phyloP scores from a whole-genome alignment of 495 filamentous ascomycete genomes.

The Daldinia loculata region DNA sequence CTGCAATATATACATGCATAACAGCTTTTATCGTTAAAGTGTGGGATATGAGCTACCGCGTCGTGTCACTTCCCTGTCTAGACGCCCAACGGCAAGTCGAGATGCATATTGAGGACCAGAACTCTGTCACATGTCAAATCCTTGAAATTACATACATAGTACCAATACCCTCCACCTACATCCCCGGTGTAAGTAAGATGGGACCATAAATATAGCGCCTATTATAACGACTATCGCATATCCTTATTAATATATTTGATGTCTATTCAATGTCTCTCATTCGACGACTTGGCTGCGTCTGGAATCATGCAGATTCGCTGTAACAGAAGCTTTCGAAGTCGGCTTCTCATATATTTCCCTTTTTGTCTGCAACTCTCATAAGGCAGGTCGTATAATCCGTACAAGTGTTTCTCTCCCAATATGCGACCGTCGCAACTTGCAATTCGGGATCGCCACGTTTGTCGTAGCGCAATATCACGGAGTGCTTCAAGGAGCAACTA shows the following conservation, averaged over 20 bases:
- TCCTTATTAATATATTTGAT: constrained; percentile 25
- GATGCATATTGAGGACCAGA: background rate
- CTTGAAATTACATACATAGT: constrained; percentile 11
- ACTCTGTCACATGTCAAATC: constrained; percentile 36
- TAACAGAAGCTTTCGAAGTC: constrained; percentile 37
- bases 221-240: constrained; percentile 18
- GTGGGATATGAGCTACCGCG: background rate
- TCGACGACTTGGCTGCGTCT: constrained; percentile 25
- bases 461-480: constrained; percentile 32
- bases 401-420: background rate
- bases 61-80: background rate
- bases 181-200: constrained; percentile 23
- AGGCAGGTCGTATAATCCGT: constrained; percentile 34
- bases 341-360: constrained; percentile 39
- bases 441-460: constrained; percentile 29
- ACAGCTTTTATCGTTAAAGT: background rate
- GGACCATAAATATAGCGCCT: constrained; percentile 26
- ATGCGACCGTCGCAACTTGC: constrained; percentile 17
- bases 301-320: constrained; percentile 32
- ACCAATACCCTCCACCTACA: constrained; percentile 6
- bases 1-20: background rate
- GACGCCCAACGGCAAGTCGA: constrained; percentile 1
- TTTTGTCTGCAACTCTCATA: constrained; percentile 25
- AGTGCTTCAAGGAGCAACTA: constrained; percentile 29
- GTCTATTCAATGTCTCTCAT: constrained; percentile 28